Base-by-base conservation (phyloP, 257 asterid genomes). In the Asclepias syriaca region DNA sequence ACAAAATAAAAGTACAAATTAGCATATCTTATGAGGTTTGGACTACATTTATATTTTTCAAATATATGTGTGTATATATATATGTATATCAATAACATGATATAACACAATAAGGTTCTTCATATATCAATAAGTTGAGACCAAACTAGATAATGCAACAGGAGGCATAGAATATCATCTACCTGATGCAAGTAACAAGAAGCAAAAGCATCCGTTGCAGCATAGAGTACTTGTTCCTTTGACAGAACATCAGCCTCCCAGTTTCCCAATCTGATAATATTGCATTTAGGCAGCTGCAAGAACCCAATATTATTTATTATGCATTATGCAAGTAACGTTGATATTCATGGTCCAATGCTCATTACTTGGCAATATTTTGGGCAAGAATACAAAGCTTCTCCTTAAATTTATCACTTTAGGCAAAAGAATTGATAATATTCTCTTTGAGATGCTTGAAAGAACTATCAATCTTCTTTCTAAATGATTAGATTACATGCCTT, bases 111-210 rank as follows among this genome's bases (percentile, higher is more conserved):
- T 15, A 48, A 8, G 21, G 49, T 51, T 51, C 40, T 51, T 51
- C 40, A 34, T 19, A 63, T 15, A 43, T 69, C 16, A 45, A 27
- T 10, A 55, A 68, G 70, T 27, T 6, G 54, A 29, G 69, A 12
- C 56, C 63, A 55, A 32, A 16, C 64, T 15, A 57, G 39, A 69
- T 56, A 5, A 9, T 9, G 24, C 29, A 11, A 57, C 21, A 6
- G 56, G 12, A 45, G 0, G 57, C 66, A 22, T 49, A 73, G 29
- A 45, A 56, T 55, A 63, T 55, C 37, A 27, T 71, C 46, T 83
- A 93, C 98, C 96, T 93, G 91, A 87, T 85, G 82, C 8, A 93
- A 87, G 79, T 82, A 74, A 96, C 97, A 90, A 43, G 98, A 93
- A 72, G 83, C 77, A 8, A 89, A 93, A 65, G 98, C 98, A 84